These are phyloP conservation scores for Paralagenidium karlingii DNA, from an alignment of 352 stramenopile species.

Conservation along the genomic window DNA sequence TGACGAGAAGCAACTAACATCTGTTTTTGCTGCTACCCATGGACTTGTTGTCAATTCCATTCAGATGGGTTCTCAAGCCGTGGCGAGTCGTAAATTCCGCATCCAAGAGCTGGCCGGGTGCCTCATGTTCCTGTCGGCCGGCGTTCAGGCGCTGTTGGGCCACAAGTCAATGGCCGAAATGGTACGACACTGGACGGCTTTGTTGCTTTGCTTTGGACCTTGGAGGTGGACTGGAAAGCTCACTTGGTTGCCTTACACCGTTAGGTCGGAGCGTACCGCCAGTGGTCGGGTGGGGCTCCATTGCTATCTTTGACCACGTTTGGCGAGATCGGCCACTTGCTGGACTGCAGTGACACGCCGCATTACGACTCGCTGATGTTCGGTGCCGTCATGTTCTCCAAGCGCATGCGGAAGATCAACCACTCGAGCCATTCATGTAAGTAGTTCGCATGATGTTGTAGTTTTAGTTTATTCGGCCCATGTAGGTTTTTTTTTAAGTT, in stretches of 20 bases:
- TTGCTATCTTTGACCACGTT: constrained; percentile 84
- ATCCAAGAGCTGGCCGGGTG: constrained; percentile 72
- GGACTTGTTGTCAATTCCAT: background rate
- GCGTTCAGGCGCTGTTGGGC: constrained; percentile 69
- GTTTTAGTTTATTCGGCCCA: too few species aligned
- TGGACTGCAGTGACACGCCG: constrained; percentile 64
- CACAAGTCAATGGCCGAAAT: constrained; percentile 84
- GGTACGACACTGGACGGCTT: constrained; percentile 16
- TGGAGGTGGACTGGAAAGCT: background rate
- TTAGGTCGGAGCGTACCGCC: constrained; percentile 73
- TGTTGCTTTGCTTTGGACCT: background rate
- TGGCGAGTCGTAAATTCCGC: constrained; percentile 69
- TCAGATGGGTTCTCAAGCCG: constrained; percentile 62
- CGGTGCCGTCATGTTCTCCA: constrained; percentile 77
- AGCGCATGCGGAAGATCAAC: constrained; percentile 67
- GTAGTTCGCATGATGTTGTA: too few species aligned
- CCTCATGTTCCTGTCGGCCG: constrained; percentile 80
- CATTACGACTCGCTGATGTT: constrained; percentile 88
- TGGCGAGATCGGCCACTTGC: constrained; percentile 74
- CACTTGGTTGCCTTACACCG: background rate
- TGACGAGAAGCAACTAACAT: too few species aligned
- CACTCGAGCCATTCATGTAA: too few species aligned
- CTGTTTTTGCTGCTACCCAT: background rate
- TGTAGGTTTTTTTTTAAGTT: too few species aligned
- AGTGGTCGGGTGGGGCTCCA: constrained; percentile 68